A percentile compares a stretch with the other conserved stretches of the same genome.
Evolutionary conservation across 306 rosid genomes (phyloP).

Genomic region (Coriaria nepalensis): DNA sequence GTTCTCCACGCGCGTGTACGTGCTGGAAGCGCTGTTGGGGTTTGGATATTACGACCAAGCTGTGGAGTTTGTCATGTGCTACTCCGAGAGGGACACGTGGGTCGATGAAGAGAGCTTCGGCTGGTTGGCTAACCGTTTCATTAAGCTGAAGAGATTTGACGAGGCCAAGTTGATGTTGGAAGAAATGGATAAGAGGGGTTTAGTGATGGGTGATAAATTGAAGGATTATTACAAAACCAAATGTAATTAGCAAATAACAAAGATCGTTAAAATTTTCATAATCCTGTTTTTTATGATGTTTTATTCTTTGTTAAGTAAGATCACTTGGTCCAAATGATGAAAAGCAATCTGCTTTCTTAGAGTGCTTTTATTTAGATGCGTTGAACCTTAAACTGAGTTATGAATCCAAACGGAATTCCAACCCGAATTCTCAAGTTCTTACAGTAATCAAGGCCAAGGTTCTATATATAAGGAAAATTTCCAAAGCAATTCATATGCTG

Average conservation of each 20-base stretch:
- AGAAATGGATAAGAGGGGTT: constrained; percentile 34
- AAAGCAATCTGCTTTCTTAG: no score
- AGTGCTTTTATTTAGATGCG: no score
- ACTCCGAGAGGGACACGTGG: constrained; percentile 27
- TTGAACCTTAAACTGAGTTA: no score
- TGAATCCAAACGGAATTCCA: no score
- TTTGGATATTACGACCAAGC: constrained; percentile 18
- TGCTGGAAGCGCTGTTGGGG: constrained; percentile 22
- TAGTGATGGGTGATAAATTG: constrained; percentile 26
- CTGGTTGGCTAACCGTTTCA: constrained; percentile 28
- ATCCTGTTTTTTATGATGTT: no score
- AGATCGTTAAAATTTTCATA: no score
- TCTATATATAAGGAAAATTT: no score
- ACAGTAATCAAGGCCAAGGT: no score
- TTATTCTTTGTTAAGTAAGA: no score
- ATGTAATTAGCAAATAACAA: not conserved
- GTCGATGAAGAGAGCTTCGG: constrained; percentile 29
- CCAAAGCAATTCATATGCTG: no score
- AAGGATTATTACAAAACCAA: constrained; percentile 6
- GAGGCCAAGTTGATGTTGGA: constrained; percentile 33
- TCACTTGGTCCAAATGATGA: no score
- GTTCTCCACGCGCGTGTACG: constrained; percentile 29
- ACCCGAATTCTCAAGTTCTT: no score
- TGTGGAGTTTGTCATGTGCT: constrained; percentile 28
- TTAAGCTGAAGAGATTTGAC: constrained; percentile 15